These are phyloP conservation scores for Auricularia sp. DNA, from an alignment of 768 basidiomycete species.

Conservation along the genomic window DNA sequence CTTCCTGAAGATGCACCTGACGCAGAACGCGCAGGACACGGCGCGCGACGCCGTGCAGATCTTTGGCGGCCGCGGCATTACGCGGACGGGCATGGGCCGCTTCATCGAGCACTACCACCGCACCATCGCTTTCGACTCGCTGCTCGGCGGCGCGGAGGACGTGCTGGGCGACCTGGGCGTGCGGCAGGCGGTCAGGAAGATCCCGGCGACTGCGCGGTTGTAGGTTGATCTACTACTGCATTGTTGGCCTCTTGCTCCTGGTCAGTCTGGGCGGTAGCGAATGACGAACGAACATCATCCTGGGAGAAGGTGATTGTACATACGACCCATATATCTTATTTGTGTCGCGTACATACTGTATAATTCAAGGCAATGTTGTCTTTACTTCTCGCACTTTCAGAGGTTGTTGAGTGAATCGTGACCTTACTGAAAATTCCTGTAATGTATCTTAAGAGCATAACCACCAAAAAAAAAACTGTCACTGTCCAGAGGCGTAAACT, in stretches of 20 bases:
- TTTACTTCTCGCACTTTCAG: too few species aligned
- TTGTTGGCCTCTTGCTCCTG: background rate
- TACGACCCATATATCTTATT: too few species aligned
- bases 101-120: constrained; percentile 74
- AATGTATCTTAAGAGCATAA: too few species aligned
- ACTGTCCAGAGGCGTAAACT: too few species aligned
- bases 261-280: background rate
- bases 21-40: constrained; percentile 67
- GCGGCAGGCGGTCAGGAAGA: constrained; percentile 63
- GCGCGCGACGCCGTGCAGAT: constrained; percentile 78
- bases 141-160: constrained; percentile 71
- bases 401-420: too few species aligned
- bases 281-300: too few species aligned
- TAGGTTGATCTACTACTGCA: background rate
- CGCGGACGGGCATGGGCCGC: constrained; percentile 69
- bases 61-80: constrained; percentile 80
- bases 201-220: constrained; percentile 58
- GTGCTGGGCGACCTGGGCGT: constrained; percentile 73
- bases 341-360: too few species aligned
- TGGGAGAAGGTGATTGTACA: too few species aligned
- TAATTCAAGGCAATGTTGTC: too few species aligned
- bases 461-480: too few species aligned
- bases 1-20: constrained; percentile 69
- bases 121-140: constrained; percentile 75
- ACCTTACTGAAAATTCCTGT: too few species aligned